Conservation (phyloP, 345 rosid genomes). For the Cochlearia excelsa region DNA sequence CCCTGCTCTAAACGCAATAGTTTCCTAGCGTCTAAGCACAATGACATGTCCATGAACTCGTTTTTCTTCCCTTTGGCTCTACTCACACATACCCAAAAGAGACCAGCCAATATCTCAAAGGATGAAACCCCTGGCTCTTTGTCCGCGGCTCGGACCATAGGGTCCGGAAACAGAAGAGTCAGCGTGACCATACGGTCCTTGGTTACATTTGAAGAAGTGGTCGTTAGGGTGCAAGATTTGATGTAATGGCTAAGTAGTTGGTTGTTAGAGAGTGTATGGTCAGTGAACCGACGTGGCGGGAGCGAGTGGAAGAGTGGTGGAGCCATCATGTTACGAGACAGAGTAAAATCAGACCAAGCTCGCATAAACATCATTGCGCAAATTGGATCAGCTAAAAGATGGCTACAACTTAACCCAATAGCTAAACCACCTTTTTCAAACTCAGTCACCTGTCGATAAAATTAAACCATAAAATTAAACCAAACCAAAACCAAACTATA, state of each 20-base stretch:
- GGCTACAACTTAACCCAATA: conserved; percentile 68
- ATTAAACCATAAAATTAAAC: not conserved
- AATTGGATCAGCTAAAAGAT: conserved; percentile 59
- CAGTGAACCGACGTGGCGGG: conserved; percentile 37
- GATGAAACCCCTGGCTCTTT: conserved; percentile 29
- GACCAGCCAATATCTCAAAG: conserved; percentile 51
- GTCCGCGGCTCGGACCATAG: conserved; percentile 34
- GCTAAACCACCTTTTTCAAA: conserved; percentile 76
- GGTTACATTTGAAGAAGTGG: conserved; percentile 3
- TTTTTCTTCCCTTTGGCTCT: conserved; percentile 39
- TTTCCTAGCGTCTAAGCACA: conserved; percentile 55
- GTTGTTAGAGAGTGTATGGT: conserved; percentile 29
- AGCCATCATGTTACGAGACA: conserved; percentile 30
- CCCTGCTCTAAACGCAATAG: conserved; percentile 46
- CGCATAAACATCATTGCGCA: conserved; percentile 54
- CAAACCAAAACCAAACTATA: not conserved
- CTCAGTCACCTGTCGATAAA: conserved; percentile 56
- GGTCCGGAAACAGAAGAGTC: conserved; percentile 44
- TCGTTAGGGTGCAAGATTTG: conserved; percentile 24
- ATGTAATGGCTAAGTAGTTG: conserved; percentile 45
- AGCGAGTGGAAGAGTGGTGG: conserved; percentile 54
- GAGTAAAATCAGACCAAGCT: conserved; percentile 70
- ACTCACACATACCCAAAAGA: conserved; percentile 62
- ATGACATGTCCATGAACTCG: conserved; percentile 46
- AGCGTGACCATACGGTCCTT: conserved; percentile 34